Conservation (phyloP, 2,329 filamentous ascomycete genomes). For the Fusarium napiforme region DNA sequence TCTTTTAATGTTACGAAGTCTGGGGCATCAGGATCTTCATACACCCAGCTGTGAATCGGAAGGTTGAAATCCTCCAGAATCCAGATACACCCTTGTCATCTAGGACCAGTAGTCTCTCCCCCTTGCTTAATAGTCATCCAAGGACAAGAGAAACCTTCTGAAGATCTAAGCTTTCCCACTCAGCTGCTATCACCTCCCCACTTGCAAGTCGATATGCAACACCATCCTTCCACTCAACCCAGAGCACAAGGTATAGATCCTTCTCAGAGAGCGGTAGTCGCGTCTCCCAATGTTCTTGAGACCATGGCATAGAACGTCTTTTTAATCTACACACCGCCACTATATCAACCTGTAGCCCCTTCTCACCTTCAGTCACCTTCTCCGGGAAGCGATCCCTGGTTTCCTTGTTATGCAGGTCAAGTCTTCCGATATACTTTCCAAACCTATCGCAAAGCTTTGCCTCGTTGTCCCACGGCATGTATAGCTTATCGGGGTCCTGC, state of each 20-base stretch:
- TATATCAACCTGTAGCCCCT: background rate
- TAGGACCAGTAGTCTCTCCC: background rate
- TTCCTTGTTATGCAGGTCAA: rapidly evolving
- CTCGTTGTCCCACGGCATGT: rapidly evolving
- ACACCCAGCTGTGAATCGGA: no score
- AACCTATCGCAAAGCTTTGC: background rate
- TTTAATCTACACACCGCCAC: background rate
- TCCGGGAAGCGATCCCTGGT: rapidly evolving
- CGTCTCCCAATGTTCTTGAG: background rate
- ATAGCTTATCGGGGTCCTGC: background rate
- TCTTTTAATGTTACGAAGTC: no score
- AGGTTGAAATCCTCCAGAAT: no score
- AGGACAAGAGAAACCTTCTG: background rate
- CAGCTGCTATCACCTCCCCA: background rate
- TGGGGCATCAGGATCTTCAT: no score
- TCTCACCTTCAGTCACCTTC: rapidly evolving
- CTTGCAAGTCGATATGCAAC: constrained; percentile 7
- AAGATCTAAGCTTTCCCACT: background rate
- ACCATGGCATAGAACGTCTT: background rate
- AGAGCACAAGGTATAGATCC: constrained; percentile 7
- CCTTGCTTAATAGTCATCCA: rapidly evolving
- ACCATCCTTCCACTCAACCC: constrained; percentile 11
- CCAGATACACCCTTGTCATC: no score
- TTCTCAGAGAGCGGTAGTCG: background rate
- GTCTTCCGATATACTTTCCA: background rate